Evolutionary conservation across 805 yeast genomes (phyloP).

Genomic region (Ogataea ramenticola): DNA sequence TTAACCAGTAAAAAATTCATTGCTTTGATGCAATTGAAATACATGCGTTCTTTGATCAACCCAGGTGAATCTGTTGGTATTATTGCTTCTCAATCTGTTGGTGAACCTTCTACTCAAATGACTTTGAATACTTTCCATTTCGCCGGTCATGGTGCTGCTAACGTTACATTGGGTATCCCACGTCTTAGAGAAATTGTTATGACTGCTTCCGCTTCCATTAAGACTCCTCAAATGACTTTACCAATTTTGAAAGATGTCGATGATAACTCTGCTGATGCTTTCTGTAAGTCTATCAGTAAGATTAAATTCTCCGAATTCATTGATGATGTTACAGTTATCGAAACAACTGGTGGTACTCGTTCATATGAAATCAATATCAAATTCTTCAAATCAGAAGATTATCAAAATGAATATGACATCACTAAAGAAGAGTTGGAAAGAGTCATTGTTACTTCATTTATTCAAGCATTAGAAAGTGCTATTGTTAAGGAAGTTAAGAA

Average conservation of each 20-base stretch:
- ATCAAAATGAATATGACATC: slow-evolving; percentile 83
- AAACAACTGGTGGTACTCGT: slow-evolving; percentile 73
- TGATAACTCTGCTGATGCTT: slow-evolving; percentile 84
- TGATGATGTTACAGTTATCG: slow-evolving; percentile 78
- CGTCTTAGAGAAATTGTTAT: slow-evolving; percentile 99
- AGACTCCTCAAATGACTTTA: slow-evolving; percentile 98
- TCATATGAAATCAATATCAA: slow-evolving; percentile 68
- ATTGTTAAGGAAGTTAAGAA: slow-evolving; percentile 77
- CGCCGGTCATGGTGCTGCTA: slow-evolving; percentile 99
- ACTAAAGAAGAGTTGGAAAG: slow-evolving; percentile 69
- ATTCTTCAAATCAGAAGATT: slow-evolving; percentile 72
- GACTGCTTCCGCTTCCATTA: slow-evolving; percentile 94
- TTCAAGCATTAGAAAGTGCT: slow-evolving; percentile 61
- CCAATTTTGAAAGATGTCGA: slow-evolving; percentile 76
- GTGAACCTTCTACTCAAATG: slow-evolving; percentile 99
- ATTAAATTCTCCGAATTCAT: slow-evolving; percentile 84
- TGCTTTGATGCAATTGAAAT: slow-evolving; percentile 96
- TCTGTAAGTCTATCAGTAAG: slow-evolving; percentile 83
- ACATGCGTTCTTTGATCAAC: slow-evolving; percentile 88
- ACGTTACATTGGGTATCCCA: slow-evolving; percentile 98
- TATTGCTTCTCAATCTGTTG: slow-evolving; percentile 95
- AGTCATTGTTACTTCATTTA: slow-evolving; percentile 58
- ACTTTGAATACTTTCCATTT: slow-evolving; percentile 94
- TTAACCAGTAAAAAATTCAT: slow-evolving; percentile 77
- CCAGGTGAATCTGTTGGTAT: slow-evolving; percentile 99